These are phyloP conservation scores for Oryza australiensis DNA, from an alignment of 176 grass and related monocot species.

Conservation along the genomic window DNA sequence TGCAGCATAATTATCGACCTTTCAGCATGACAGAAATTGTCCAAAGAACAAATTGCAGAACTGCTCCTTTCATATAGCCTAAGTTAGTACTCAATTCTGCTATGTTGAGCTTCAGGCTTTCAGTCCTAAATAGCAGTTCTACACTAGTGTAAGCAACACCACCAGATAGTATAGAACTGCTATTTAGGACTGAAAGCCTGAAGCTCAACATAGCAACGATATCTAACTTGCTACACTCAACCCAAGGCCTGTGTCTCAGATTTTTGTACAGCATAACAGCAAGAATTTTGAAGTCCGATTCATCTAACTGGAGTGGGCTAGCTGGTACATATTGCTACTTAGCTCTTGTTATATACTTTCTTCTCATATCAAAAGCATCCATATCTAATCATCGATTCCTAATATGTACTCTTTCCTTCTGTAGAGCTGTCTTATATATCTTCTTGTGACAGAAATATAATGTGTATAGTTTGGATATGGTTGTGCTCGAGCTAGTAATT, in stretches of 20 bases:
- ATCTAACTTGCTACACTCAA: constrained; percentile 9
- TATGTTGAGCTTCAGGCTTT: too few relatives aligned
- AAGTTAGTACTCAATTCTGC: too few relatives aligned
- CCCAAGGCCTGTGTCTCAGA: constrained; percentile 9
- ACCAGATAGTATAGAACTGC: too few relatives aligned
- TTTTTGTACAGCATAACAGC: background rate
- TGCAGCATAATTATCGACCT: too few relatives aligned
- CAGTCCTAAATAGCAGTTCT: too few relatives aligned
- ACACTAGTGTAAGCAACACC: too few relatives aligned
- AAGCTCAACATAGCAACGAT: too few relatives aligned
- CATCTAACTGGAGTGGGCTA: background rate
- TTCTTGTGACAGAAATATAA: constrained; percentile 15
- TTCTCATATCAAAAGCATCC: background rate
- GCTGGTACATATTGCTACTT: constrained; percentile 35
- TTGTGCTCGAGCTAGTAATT: background rate
- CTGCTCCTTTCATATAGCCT: too few relatives aligned
- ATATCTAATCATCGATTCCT: background rate
- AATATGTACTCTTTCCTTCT: background rate
- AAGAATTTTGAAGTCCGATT: constrained; percentile 25
- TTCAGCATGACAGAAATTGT: too few relatives aligned
- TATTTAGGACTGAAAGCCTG: too few relatives aligned
- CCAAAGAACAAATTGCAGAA: too few relatives aligned
- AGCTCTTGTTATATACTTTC: background rate
- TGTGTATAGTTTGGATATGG: constrained; percentile 24
- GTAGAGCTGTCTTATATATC: constrained; percentile 17